A percentile compares a stretch with the other conserved stretches of the same genome.
These are phyloP conservation scores for Lathyrus oleraceus DNA, from an alignment of 306 rosid species.

Conservation along the genomic window DNA sequence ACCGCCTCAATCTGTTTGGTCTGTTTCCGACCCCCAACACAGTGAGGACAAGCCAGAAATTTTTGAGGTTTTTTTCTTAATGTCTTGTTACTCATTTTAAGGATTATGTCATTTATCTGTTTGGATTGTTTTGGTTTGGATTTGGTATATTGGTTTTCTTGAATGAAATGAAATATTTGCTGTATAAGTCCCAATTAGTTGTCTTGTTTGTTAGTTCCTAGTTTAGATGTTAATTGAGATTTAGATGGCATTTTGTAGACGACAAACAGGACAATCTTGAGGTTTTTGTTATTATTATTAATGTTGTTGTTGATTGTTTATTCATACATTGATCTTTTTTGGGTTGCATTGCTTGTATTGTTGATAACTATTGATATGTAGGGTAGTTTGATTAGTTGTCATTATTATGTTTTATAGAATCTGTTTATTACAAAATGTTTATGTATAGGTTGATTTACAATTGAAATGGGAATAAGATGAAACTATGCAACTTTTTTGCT, in stretches of 20 bases:
- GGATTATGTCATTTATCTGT: neutral
- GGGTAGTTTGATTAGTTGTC: neutral
- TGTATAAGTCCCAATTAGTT: too few species aligned
- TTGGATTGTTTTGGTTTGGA: too few species aligned
- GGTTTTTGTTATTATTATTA: conserved; percentile 43
- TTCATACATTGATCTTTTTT: neutral
- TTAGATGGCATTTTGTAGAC: neutral
- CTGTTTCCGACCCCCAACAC: conserved; percentile 51
- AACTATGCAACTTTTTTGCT: neutral
- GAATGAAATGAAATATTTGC: too few species aligned
- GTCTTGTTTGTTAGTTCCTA: neutral
- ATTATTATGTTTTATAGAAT: neutral
- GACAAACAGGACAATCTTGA: conserved; percentile 46
- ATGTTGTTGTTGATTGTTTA: neutral
- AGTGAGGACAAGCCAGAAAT: conserved; percentile 45
- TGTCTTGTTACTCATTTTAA: neutral
- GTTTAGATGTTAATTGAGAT: neutral
- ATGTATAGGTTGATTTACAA: neutral
- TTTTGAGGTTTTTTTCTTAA: neutral
- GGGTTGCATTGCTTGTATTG: neutral
- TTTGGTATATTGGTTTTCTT: too few species aligned
- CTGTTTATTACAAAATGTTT: neutral
- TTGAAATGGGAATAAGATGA: neutral
- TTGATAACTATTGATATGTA: neutral
- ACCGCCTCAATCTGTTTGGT: conserved; percentile 74